Evolutionary conservation across 1,139 yeast genomes (phyloP), one percentile per base, ranked within the genome.

Genomic region (Candida labiduridarum): DNA sequence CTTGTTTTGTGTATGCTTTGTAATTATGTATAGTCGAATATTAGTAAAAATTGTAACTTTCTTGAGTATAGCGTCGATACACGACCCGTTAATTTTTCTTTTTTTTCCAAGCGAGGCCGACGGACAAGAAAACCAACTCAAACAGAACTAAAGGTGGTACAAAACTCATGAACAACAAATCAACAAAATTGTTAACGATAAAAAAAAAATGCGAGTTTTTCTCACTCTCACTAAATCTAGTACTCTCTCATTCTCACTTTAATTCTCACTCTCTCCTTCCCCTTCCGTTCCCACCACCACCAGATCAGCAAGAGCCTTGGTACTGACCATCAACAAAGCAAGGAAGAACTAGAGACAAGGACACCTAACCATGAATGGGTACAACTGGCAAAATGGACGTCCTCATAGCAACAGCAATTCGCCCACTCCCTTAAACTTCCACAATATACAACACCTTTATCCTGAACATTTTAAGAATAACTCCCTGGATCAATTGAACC

Each of bases 401-500:
- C 36, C 14, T 10, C 22, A 40, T 25, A 39, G 46, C 38, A 31
- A 34, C 47, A 45, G 42, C 38, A 42, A 43, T 14, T 38, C 50
- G 34, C 45, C 42, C 25, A 34, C 47, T 14, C 51, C 49, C 14
- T 47, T 47, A 41, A 47, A 49, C 35, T 51, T 49, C 41, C 49
- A 45, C 18, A 45, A 36, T 33, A 45, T 46, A 25, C 46, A 49
- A 18, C 56, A 54, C 40, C 49, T 52, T 40, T 52, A 50, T 45
- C 58, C 53, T 33, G 53, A 46, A 45, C 54, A 51, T 34, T 55
- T 53, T 36, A 51, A 47, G 34, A 58, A 58, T 45, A 49, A 54
- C 31, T 56, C 59, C 15, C 59, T 54, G 31, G 61, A 58, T 36
- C 59, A 56, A 39, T 35, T 54, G 35, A 41, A 42, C 25, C 49